These are phyloP conservation scores for Chlorella ohadii DNA, from an alignment of 139 green algal genomes.

Conservation along the genomic window DNA sequence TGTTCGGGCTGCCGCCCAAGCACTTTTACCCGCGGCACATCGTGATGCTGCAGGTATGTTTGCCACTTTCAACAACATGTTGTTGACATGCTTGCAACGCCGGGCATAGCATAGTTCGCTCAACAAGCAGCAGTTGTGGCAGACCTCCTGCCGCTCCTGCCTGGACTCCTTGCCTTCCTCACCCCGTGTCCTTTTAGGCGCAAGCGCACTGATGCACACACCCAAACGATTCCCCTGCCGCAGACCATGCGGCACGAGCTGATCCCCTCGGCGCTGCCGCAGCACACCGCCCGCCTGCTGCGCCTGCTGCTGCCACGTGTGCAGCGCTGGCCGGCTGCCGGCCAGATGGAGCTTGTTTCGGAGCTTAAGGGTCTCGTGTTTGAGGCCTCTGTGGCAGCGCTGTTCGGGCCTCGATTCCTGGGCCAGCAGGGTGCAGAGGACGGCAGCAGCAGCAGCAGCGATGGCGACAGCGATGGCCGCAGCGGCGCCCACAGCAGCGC, in stretches of 20 bases:
- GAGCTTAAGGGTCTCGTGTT: slow-evolving; percentile 64
- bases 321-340: not conserved
- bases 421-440: not conserved
- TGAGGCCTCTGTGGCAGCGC: slow-evolving; percentile 36
- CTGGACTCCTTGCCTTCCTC: too few species aligned
- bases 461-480: not conserved
- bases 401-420: slow-evolving; percentile 65
- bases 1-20: slow-evolving; percentile 72
- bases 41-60: slow-evolving; percentile 43
- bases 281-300: slow-evolving; percentile 6
- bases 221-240: too few species aligned
- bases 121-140: too few species aligned
- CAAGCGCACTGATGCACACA: too few species aligned
- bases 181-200: too few species aligned
- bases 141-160: too few species aligned
- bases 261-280: not conserved
- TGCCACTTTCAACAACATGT: too few species aligned
- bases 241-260: slow-evolving; percentile 25
- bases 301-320: slow-evolving; percentile 13
- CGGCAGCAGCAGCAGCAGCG: not conserved
- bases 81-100: too few species aligned
- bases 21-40: slow-evolving; percentile 71
- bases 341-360: slow-evolving; percentile 68
- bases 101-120: too few species aligned
- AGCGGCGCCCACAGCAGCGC: not conserved